Evolutionary conservation across 1,284 basidiomycete species (phyloP).

Genomic region (Schizophyllum commune): DNA sequence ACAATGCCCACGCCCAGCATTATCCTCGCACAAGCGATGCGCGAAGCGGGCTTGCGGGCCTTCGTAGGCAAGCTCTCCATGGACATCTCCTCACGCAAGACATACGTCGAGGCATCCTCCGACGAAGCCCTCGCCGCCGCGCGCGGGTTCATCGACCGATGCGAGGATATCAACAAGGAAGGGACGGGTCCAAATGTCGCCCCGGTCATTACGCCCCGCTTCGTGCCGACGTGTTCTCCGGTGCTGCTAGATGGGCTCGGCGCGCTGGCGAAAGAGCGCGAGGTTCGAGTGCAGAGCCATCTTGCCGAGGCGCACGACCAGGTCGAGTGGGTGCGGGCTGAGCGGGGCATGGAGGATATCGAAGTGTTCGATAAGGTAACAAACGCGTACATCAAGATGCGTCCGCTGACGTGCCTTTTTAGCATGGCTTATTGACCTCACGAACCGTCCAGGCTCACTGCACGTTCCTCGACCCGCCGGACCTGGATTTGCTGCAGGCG

Average conservation of each 20-base stretch:
- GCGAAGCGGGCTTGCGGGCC: constrained; percentile 61
- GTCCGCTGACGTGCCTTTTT: too few relatives aligned
- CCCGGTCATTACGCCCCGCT: constrained; percentile 78
- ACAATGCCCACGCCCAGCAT: too few relatives aligned
- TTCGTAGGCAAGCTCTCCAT: constrained; percentile 83
- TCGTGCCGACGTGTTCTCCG: constrained; percentile 74
- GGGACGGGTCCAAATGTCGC: constrained; percentile 41
- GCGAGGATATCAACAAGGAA: constrained; percentile 25
- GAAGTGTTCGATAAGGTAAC: constrained; percentile 62
- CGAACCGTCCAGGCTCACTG: constrained; percentile 79
- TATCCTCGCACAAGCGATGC: constrained; percentile 71
- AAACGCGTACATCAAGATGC: constrained; percentile 9
- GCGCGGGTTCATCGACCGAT: constrained; percentile 45
- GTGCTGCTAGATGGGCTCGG: constrained; percentile 56
- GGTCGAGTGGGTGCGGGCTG: constrained; percentile 58
- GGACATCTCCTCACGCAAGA: constrained; percentile 68
- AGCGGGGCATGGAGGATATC: constrained; percentile 59
- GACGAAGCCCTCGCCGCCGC: constrained; percentile 43
- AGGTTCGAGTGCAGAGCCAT: constrained; percentile 63
- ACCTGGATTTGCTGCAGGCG: constrained; percentile 43
- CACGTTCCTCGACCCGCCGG: constrained; percentile 54
- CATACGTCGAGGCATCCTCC: constrained; percentile 61
- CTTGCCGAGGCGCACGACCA: constrained; percentile 70
- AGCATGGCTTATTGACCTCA: constrained; percentile 49
- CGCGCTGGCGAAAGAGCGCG: constrained; percentile 34